These are phyloP conservation scores for Euryodendron excelsum DNA, from an alignment of 148 eudicot species.

Conservation along the genomic window DNA sequence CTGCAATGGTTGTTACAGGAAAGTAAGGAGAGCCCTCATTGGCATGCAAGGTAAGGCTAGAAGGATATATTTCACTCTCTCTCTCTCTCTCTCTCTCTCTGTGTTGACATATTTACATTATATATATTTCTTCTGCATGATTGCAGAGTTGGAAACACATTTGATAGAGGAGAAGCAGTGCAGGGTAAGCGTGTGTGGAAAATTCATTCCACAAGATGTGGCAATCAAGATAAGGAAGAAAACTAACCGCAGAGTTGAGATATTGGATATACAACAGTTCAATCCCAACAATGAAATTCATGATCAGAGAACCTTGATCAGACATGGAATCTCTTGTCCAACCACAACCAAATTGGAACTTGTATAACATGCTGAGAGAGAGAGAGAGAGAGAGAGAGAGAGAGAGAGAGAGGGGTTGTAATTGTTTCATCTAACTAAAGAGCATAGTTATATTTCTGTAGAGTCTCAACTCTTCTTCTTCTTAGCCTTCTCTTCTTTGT, in stretches of 20 bases:
- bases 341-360: constrained; percentile 5
- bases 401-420: no score
- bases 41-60: constrained; percentile 22
- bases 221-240: constrained; percentile 39
- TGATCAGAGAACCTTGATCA: constrained; percentile 2
- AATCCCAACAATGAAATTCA: not conserved
- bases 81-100: constrained; percentile 5
- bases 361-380: not conserved
- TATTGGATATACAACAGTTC: constrained; percentile 25
- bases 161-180: constrained; percentile 22
- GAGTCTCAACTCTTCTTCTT: no score
- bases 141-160: constrained; percentile 29
- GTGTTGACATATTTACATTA: not conserved
- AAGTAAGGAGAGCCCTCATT: constrained; percentile 29
- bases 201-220: constrained; percentile 34
- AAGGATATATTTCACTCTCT: constrained; percentile 1
- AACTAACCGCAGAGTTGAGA: constrained; percentile 37
- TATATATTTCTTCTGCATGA: not conserved
- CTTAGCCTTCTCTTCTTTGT: no score
- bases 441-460: no score
- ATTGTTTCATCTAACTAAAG: no score
- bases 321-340: not conserved
- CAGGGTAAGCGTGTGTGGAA: constrained; percentile 27
- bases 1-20: constrained; percentile 37
- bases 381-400: no score